Evolutionary conservation across 1,139 yeast species (phyloP).

Genomic region (Debaryomyces coudertii): DNA sequence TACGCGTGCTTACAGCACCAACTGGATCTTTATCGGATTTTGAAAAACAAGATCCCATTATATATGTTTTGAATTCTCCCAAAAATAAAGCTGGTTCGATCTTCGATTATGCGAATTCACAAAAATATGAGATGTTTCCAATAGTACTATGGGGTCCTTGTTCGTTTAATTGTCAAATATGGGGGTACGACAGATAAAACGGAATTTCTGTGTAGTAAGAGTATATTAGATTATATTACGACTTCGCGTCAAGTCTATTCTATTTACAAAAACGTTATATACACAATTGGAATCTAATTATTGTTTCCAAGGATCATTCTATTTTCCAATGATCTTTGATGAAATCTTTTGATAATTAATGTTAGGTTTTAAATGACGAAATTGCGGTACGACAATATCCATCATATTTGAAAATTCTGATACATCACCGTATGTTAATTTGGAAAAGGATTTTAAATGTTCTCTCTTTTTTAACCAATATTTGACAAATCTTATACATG

Average conservation of each 20-base stretch:
- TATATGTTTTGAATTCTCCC: not conserved
- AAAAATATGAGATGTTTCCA: not conserved
- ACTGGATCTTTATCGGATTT: constrained; percentile 14
- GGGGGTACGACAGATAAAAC: not conserved
- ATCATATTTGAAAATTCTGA: constrained; percentile 23
- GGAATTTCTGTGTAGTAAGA: not conserved
- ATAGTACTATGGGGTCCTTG: not conserved
- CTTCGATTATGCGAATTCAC: constrained; percentile 5
- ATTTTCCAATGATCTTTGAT: constrained; percentile 17
- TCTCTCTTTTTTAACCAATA: constrained; percentile 36
- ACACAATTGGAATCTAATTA: not conserved
- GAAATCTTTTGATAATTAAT: constrained; percentile 33
- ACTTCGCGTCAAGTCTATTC: constrained; percentile 1
- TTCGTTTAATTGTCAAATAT: not conserved
- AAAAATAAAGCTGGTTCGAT: not conserved
- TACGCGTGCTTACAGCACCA: not conserved
- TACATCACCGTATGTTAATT: constrained; percentile 23
- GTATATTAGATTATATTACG: constrained; percentile 1
- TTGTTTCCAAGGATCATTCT: not conserved
- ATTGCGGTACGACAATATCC: constrained; percentile 29
- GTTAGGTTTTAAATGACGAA: constrained; percentile 31
- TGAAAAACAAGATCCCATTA: constrained; percentile 27
- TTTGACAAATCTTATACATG: constrained; percentile 36
- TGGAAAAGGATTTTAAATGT: constrained; percentile 24
- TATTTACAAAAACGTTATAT: constrained; percentile 7